A percentile compares a stretch with the other conserved stretches of the same genome.
These are phyloP conservation scores for Alternaria longipes DNA, from an alignment of 2,329 filamentous ascomycete species.

Conservation along the genomic window DNA sequence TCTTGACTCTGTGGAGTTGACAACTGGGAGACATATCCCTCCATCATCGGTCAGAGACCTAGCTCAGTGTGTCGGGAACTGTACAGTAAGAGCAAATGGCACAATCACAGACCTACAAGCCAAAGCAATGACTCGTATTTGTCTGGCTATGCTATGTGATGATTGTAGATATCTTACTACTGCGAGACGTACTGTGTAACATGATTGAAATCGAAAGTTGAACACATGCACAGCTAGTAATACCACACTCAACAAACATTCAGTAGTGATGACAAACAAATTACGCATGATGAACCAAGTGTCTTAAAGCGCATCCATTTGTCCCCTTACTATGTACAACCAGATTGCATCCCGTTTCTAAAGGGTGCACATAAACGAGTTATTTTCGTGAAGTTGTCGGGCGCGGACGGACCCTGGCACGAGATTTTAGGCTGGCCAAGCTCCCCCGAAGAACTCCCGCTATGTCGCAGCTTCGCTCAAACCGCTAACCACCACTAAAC, in stretches of 20 bases:
- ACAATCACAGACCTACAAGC: not conserved
- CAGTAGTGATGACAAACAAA: not conserved
- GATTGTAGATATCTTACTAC: not conserved
- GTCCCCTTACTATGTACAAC: not conserved
- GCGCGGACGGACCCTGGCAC: conserved; percentile 23
- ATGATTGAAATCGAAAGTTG: not conserved
- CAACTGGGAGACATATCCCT: not conserved
- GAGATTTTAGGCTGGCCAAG: conserved; percentile 31
- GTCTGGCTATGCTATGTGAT: not conserved
- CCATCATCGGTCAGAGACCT: not conserved
- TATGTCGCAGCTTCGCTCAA: conserved; percentile 35
- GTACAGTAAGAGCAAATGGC: not conserved
- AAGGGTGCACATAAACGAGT: conserved; percentile 13
- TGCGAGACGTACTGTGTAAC: not conserved
- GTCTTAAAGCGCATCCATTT: not conserved
- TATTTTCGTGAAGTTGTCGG: conserved; percentile 28
- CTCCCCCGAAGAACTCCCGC: conserved; percentile 32
- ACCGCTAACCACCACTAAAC: conserved; percentile 30
- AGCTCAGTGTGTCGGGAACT: not conserved
- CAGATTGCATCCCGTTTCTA: not conserved
- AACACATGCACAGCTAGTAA: not conserved
- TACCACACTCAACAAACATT: not conserved
- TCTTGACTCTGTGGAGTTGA: not conserved
- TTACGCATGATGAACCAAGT: not conserved
- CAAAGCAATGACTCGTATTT: not conserved